phyloP scores from a whole-genome alignment of 495 filamentous ascomycete species.

The Penicillium argentinense region DNA sequence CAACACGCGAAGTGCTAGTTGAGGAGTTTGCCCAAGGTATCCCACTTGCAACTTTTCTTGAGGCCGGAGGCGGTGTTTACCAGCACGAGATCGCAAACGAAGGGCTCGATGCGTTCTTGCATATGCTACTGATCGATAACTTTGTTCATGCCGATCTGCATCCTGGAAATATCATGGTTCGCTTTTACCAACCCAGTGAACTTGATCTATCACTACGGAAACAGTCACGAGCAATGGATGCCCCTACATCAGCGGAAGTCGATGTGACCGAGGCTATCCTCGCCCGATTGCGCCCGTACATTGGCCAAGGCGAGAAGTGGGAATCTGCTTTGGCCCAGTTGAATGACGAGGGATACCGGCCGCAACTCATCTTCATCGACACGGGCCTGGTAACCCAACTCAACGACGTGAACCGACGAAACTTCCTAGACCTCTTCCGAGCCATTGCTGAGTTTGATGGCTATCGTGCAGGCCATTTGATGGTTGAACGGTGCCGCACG shows the following conservation, averaged over 20 bases:
- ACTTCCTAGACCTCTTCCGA: conserved; percentile 96
- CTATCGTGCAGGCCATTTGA: conserved; percentile 89
- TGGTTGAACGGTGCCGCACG: conserved; percentile 92
- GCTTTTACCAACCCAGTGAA: conserved; percentile 85
- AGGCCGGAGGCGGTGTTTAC: conserved; percentile 88
- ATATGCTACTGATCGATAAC: conserved; percentile 97
- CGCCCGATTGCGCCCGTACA: conserved; percentile 70
- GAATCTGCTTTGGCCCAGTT: conserved; percentile 67
- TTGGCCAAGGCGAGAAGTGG: conserved; percentile 67
- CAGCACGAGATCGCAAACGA: conserved; percentile 93
- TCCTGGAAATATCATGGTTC: conserved; percentile 99
- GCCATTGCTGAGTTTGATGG: conserved; percentile 97
- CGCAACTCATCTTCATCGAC: conserved; percentile 96
- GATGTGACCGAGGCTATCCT: conserved; percentile 91
- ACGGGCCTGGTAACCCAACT: conserved; percentile 95
- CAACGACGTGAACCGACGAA: conserved; percentile 78
- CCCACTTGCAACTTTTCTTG: conserved; percentile 83
- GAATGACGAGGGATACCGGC: conserved; percentile 87
- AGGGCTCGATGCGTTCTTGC: conserved; percentile 95
- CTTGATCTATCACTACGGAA: conserved; percentile 61
- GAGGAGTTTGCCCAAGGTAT: conserved; percentile 97
- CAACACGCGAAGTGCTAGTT: conserved; percentile 86
- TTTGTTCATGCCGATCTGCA: conserved; percentile 99
- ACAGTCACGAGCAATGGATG: conserved; percentile 50
- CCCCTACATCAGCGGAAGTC: conserved; percentile 48